Conservation (phyloP, 2,329 filamentous ascomycete species). For the Fusarium tuaranense region DNA sequence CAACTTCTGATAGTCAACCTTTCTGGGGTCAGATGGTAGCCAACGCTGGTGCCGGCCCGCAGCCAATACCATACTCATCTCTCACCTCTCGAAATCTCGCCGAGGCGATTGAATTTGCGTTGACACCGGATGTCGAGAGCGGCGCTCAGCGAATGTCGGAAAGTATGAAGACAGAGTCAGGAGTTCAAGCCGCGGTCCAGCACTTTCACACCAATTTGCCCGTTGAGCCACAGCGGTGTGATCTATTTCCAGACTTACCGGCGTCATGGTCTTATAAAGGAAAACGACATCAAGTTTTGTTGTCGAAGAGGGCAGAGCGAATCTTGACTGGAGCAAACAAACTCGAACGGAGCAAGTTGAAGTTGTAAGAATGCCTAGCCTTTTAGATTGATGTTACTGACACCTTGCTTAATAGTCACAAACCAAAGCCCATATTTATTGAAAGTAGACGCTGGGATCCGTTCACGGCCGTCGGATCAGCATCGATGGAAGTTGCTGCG, state of each 20-base stretch:
- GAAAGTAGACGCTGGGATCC: conserved; percentile 5
- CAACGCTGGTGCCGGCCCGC: neutral
- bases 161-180: neutral
- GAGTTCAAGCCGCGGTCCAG: neutral
- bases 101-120: neutral
- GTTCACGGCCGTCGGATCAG: conserved; percentile 1
- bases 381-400: neutral
- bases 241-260: neutral
- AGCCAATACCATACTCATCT: neutral
- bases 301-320: neutral
- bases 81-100: neutral
- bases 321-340: neutral
- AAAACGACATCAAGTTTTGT: neutral
- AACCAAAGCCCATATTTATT: neutral
- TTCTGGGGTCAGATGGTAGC: conserved; percentile 7
- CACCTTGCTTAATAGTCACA: neutral
- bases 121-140: neutral
- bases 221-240: neutral
- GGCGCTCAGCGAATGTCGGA: neutral
- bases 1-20: neutral
- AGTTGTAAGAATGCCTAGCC: neutral
- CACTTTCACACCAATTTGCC: conserved; percentile 4
- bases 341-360: neutral
- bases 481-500: neutral
- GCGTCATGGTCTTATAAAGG: conserved; percentile 1